Evolutionary conservation across 177 flowering plant species (phyloP), one percentile per base, ranked within the genome.

Genomic region (Vitis hybrid): DNA sequence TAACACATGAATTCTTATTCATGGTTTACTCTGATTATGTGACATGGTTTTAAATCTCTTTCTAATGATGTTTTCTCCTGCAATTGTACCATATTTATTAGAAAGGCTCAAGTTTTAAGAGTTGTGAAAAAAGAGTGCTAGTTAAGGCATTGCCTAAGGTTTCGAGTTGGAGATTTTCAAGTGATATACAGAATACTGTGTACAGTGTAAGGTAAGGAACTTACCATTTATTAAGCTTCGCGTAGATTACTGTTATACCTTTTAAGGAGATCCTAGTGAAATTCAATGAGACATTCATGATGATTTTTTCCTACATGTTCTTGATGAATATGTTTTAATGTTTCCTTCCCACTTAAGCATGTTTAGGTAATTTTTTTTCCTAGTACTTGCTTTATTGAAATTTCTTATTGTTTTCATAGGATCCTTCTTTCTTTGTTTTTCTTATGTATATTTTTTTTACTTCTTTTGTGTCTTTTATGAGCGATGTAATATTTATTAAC

Each of bases 111-210:
- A 69, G 52, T 66, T 59, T 71, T 30, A 71, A 65, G 41, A 69
- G 41, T 20, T 79, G 70, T 75, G 85, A 75, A 61, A 74, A 60
- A 74, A 66, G 24, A 20, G 81, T 91, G 52, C 8, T 46, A 53
- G 89, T 87, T 3, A 72, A 67, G 59, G 80, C 86, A 10, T 76
- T 78, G 58, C 14, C 76, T 9, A 27, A 67, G 52, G 77, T 78
- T 70, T 73, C 72, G 17, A 63, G 68, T 13, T 90, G 92, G 93
- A 69, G 46, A 69, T 61, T 82, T 35, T 48, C 78, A 65, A 61
- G 68, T 64, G 68, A 72, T 59, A 52, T 57, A 59, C 35, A 66
- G 56, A 54, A 54, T 64, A 52, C 14, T 46, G 66, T 66, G n/a
- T 67, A 46, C 54, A 55, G 18, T 15, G 71, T 84, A 52, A 83